Conservation (phyloP, 768 basidiomycete genomes). For the Tricholoma matsutake region DNA sequence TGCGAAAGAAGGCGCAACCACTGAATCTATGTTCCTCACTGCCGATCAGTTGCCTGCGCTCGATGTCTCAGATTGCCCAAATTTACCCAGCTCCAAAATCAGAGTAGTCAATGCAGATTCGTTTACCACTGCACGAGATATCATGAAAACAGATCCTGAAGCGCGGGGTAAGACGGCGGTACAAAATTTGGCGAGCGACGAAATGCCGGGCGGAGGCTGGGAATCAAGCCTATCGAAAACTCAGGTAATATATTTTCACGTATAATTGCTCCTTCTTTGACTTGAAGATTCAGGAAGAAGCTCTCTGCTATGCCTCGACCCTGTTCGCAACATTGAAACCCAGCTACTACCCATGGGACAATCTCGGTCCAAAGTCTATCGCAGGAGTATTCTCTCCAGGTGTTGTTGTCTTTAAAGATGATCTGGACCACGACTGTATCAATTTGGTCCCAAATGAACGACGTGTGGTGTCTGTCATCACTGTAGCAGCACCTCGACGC, state of each 20-base stretch:
- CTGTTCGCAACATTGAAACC: slow-evolving; percentile 39
- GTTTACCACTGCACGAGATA: slow-evolving; percentile 32
- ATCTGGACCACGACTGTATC: slow-evolving; percentile 39
- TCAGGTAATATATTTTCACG: slow-evolving; percentile 22
- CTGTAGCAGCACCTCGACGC: slow-evolving; percentile 40
- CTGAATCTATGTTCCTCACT: slow-evolving; percentile 25
- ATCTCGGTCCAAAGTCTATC: slow-evolving; percentile 36
- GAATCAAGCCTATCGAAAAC: slow-evolving; percentile 23
- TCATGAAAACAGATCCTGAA: slow-evolving; percentile 25
- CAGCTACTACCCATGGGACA: slow-evolving; percentile 46
- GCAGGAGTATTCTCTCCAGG: slow-evolving; percentile 43
- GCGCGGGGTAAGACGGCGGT: slow-evolving; percentile 30
- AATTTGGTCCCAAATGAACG: slow-evolving; percentile 31
- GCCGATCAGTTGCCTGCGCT: slow-evolving; percentile 23
- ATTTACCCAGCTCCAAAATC: slow-evolving; percentile 16
- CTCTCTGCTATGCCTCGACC: slow-evolving; percentile 46
- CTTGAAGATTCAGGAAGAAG: slow-evolving; percentile 35
- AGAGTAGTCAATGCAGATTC: slow-evolving; percentile 34
- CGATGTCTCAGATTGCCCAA: slow-evolving; percentile 13
- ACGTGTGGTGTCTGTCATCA: slow-evolving; percentile 41
- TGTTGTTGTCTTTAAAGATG: slow-evolving; percentile 46
- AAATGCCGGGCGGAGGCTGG: slow-evolving; percentile 32
- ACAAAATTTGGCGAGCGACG: slow-evolving; percentile 39
- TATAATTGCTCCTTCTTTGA: background rate
- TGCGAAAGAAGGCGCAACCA: slow-evolving; percentile 27